These are phyloP conservation scores for Helichrysum umbraculigerum DNA, from an alignment of 129 eudicot genomes.

Conservation along the genomic window DNA sequence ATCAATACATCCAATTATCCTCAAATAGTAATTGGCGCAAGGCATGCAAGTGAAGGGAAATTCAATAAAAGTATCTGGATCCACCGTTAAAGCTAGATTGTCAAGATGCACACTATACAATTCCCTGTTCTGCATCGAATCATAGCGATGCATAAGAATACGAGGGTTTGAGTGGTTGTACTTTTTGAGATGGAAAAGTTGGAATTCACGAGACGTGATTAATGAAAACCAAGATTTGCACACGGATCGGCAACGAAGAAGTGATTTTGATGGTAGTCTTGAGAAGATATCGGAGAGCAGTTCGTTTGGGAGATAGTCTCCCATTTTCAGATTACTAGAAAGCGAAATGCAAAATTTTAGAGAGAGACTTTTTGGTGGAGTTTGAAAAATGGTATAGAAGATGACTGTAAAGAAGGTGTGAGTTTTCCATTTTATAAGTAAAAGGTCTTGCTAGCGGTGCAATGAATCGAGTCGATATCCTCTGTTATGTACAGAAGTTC, in stretches of 20 bases:
- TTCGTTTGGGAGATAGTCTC: neutral
- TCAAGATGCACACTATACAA: neutral
- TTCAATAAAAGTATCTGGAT: neutral
- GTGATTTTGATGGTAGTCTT: neutral
- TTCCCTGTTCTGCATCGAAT: neutral
- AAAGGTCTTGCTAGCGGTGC: neutral
- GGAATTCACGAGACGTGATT: neutral
- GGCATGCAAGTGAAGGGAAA: neutral
- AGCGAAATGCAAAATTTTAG: neutral
- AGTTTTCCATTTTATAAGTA: no score
- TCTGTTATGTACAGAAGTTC: no score
- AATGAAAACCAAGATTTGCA: neutral
- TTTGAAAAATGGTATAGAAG: neutral
- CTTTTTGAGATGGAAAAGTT: neutral
- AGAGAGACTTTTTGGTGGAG: neutral
- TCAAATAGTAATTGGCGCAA: neutral
- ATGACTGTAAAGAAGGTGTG: neutral
- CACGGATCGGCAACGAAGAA: neutral
- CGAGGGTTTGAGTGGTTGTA: neutral
- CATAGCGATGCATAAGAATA: neutral
- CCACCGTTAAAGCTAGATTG: neutral
- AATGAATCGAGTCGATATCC: neutral
- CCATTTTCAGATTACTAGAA: neutral
- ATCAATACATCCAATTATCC: neutral
- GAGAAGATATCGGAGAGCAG: neutral